Evolutionary conservation across 768 basidiomycete genomes (phyloP), one percentile per base, ranked within the genome.

Genomic region (Cystofilobasidium macerans): DNA sequence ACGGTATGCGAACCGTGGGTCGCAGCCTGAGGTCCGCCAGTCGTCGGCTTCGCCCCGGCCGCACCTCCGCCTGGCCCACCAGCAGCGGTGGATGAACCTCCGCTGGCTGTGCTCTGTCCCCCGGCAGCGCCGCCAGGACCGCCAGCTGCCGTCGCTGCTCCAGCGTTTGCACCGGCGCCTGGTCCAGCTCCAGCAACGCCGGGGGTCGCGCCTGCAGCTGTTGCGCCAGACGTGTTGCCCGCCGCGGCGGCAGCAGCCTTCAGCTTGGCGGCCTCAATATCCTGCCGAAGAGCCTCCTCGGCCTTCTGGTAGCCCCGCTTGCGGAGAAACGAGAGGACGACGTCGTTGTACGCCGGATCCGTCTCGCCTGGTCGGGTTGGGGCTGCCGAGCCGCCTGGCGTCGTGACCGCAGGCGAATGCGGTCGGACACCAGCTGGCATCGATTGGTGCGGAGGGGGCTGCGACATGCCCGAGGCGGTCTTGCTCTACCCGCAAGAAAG

Each of bases 341-440:
- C 65, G 30, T 67, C 60, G 56, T 67, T 67, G 42, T 67, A 67
- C 26, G 59, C 53, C 22, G 65, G 65, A 54, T 67, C 65, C 13
- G 51, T 36, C 30, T 67, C 65, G 38, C 38, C 38, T 0, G 43
- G 38, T 8, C 58, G 38, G 9, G 57, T 35, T 3, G 57, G 40
- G 2, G 57, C n/a, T 28, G 57, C 22, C 13, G n/a, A 26, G 40
- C 45, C 45, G 45, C 51, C 51, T 26, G 51, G 51, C 51, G 51
- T 54, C 18, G 45, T 47, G n/a, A 47, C 45, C 45, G 51, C 51
- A 11, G 51, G 51, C 51, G 51, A 54, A 24, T 30, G 24, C n/a
- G 48, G 28, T 3, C 48, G 48, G 48, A 51, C 48, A 24, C 24
- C 48, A 3, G 24, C 5, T 16, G 48, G 48, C n/a, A 20, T 5